phyloP scores from a whole-genome alignment of 2,329 filamentous ascomycete species.

The Fusarium sp. region DNA sequence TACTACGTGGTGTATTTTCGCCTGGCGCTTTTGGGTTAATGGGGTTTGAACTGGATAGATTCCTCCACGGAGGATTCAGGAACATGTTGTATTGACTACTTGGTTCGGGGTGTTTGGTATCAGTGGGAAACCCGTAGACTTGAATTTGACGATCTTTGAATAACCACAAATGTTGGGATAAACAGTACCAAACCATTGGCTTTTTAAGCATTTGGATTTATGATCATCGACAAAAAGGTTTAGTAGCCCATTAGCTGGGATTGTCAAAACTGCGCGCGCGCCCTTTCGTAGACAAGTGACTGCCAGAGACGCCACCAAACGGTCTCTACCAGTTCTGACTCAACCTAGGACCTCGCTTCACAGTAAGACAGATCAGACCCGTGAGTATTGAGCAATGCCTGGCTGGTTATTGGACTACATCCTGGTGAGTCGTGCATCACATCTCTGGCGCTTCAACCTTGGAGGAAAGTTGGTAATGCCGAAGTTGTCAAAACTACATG shows the following conservation, averaged over 20 bases:
- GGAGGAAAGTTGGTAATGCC: background rate
- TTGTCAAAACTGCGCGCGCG: background rate
- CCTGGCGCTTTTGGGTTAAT: slow-evolving; percentile 34
- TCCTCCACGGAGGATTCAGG: slow-evolving; percentile 14
- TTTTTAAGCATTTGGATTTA: background rate
- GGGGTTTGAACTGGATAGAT: slow-evolving; percentile 37
- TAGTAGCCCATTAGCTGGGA: background rate
- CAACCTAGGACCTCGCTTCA: background rate
- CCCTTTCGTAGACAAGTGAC: background rate
- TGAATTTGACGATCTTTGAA: slow-evolving; percentile 16
- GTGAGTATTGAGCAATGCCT: no score
- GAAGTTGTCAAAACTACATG: background rate
- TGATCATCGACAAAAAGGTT: background rate
- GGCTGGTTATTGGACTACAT: no score
- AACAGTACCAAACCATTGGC: background rate
- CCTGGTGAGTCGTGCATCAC: background rate
- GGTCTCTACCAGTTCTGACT: background rate
- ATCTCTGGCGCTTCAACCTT: background rate
- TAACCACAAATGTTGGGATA: background rate
- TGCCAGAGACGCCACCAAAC: background rate
- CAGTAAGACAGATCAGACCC: background rate
- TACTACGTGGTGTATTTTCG: slow-evolving; percentile 25
- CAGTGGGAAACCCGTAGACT: slow-evolving; percentile 7
- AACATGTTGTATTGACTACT: slow-evolving; percentile 12
- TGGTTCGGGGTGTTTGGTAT: slow-evolving; percentile 6